Evolutionary conservation across 768 basidiomycete genomes (phyloP), one percentile per base, ranked within the genome.

Genomic region (Lactarius evosmus): DNA sequence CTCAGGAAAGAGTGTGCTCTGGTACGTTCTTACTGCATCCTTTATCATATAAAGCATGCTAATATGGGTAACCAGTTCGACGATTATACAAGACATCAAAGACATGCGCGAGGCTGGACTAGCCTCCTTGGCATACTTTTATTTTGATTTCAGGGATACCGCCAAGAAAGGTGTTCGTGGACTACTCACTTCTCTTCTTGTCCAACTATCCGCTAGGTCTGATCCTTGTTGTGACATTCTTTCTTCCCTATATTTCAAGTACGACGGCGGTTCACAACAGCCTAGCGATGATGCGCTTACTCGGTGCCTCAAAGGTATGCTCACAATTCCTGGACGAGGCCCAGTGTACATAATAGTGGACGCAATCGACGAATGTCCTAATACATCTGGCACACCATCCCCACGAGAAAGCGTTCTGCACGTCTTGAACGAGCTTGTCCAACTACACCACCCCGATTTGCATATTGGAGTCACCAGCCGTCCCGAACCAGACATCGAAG

Each of bases 341-440:
- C 33, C 40, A 7, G 30, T 56, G 17, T 60, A 12, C 36, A 36
- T 56, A 7, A 34, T 62, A 12, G 12, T 62, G 3, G 61, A 62
- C 38, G 61, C 55, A 9, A 1, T 62, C 34, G 61, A 56, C 27
- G 61, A 62, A 56, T 62, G 55, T 34, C 54, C 41, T 14, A 49
- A 56, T 17, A 19, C 2, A 34, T 22, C 34, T 46, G 44, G 17
- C 4, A n/a, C 46, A 6, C 11, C 40, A n/a, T 55, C 59, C 29
- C 59, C 36, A 14, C 59, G 51, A 9, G 59, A 62, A 30, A 17
- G 25, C 22, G 44, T 62, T 19, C 61, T 62, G n/a, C 0, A 30
- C 2, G 19, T 62, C 14, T 7, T 62, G 44, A 17, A 46, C 25
- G 27, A 57, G 7, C 55, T 56, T 16, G 3, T 62, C 44, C 44